Conservation (phyloP, 352 stramenopile species). For the Phytophthora capsici region DNA sequence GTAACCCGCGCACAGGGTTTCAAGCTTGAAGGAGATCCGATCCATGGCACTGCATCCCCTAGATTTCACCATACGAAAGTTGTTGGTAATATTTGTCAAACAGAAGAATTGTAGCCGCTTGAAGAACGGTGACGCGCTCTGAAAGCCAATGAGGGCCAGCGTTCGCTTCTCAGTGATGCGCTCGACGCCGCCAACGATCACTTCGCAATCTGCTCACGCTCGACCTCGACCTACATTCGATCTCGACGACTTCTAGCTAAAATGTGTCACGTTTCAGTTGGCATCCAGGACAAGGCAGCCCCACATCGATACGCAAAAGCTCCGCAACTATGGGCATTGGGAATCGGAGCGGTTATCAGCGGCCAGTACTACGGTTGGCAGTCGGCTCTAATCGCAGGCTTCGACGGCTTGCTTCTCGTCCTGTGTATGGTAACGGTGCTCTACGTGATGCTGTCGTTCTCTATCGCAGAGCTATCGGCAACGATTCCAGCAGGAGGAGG, state of each 20-base stretch:
- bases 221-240: not conserved
- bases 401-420: constrained; percentile 68
- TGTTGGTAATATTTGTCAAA: constrained; percentile 21
- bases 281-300: constrained; percentile 13
- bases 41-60: constrained; percentile 2
- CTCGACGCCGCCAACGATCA: constrained; percentile 10
- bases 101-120: constrained; percentile 10
- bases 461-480: constrained; percentile 74
- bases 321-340: constrained; percentile 70
- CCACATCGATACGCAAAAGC: constrained; percentile 63
- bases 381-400: constrained; percentile 63
- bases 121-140: constrained; percentile 27
- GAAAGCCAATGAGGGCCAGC: constrained; percentile 20
- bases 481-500: constrained; percentile 66
- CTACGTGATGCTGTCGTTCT: constrained; percentile 79
- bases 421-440: constrained; percentile 69
- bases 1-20: constrained; percentile 6
- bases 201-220: constrained; percentile 14
- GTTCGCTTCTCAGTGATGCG: constrained; percentile 6
- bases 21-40: not conserved
- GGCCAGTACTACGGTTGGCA: constrained; percentile 84
- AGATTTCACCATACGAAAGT: constrained; percentile 12
- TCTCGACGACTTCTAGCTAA: not conserved
- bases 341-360: constrained; percentile 46
- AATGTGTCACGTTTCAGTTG: constrained; percentile 29